Base-by-base conservation (phyloP, 768 basidiomycete genomes). In the Pisolithus sp. region DNA sequence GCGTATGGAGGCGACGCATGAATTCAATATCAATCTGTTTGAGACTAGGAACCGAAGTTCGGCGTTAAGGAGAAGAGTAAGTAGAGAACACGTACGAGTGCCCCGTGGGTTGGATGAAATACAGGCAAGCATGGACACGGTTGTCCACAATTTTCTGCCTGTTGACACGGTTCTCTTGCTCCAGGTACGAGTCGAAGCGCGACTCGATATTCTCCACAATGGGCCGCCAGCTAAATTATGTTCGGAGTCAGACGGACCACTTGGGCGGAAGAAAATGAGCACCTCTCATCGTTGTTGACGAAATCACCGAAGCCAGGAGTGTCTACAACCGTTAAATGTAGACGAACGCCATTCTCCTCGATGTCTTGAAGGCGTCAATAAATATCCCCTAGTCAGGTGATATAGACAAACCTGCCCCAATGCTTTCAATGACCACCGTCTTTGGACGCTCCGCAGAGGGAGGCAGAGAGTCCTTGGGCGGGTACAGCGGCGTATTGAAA, bases 261-360 rank as follows among this genome's bases (percentile, higher is more conserved):
- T 48, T 47, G 38, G 46, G 59, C 21, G 17, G 48, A 40, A 63
- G 47, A 56, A 49, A 45, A 60, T 57, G 57, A 73, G 58, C 56
- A 92, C 93, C 93, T 93, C 65, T 96, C 93, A 61, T 96, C 92
- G 69, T 99, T 99, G 78, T 99, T 97, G 66, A 98, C 94, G 69
- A 96, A 98, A 70, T 99, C 96, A 55, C 96, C 96, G 64, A 97
- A 99, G 31, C 96, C 96, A 51, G 96, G 96, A 26, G 94, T 99
- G 68, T 99, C 96, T 57, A 99, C 96, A 55, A 99, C 95, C n/a
- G 93, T 98, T 51, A 99, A 74, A 66, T 93, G 93, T 41, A 98
- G 82, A 59, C 94, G 83, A 39, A 98, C 96, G 53, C 94, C 95
- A 54, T 89, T 95, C 76, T 99, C 96, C 75, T 98, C 95, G 64